Base-by-base conservation (phyloP, 345 rosid genomes). In the Linum usitatissimum region DNA sequence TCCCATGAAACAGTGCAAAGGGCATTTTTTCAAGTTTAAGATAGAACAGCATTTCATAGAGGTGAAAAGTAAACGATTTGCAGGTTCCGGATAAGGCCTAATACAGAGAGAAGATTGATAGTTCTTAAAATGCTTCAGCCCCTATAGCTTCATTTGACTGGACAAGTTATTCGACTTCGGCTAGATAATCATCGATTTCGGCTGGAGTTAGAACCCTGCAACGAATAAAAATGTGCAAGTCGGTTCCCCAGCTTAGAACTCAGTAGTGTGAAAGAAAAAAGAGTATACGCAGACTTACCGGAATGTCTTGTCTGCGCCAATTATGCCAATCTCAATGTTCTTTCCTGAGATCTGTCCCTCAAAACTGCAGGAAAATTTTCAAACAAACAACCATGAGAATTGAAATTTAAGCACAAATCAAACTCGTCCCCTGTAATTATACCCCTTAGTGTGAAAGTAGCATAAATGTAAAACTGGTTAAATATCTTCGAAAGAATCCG, bases 311-410 rank as follows among this genome's bases (percentile, higher is more conserved):
- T 60, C 63, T 18, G 45, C 39, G 12, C 45, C 48, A 36, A 60
- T 60, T 34, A 36, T 60, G 18, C 48, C 63, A 30, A 60, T 60
- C 48, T 60, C 63, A 18, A 60, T 60, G 63, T 60, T 60, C 63
- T 60, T 60, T 19, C 63, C 66, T 4, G 66, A 74, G 17, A 66
- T 74, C 56, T 91, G 92, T 48, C 98, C 98, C 80, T 91, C 98
- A 73, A 91, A 91, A 65, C 98, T 91, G 73, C 75, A 66, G 9
- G 20, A 6, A 4, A 9, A 5, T 8, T 9, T 18, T 18, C 6
- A 45, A 81, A 53, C 14, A 65, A 49, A 64, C 40, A 53, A 66
- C 45, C 39, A 51, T 54, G 51, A 4, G 14, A 9, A 34, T 34
- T 1, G 38, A 34, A 1, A 1, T 34, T 7, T 34, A 34, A 34